phyloP scores from a whole-genome alignment of 164 flowering plant genomes.

The Stephania japonica region DNA sequence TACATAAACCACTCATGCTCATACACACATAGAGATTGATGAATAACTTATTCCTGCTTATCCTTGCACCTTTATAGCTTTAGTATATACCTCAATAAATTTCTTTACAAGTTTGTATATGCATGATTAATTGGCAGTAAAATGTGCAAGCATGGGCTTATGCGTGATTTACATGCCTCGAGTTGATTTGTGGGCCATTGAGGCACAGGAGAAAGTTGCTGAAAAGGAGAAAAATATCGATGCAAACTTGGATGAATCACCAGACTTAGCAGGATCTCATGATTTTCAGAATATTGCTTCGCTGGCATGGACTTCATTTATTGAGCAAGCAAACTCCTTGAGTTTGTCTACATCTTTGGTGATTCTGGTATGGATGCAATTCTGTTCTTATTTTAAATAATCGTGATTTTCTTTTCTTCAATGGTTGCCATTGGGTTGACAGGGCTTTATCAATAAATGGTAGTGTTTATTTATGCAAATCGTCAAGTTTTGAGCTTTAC shows the following conservation, averaged over 20 bases:
- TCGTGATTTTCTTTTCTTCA: neutral
- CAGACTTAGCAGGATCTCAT: slow-evolving; percentile 14
- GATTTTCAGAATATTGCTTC: slow-evolving; percentile 34
- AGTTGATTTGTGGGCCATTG: slow-evolving; percentile 88
- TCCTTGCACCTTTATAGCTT: neutral
- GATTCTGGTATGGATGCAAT: slow-evolving; percentile 59
- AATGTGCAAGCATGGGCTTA: slow-evolving; percentile 47
- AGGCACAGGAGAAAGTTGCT: slow-evolving; percentile 23
- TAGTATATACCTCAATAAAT: neutral
- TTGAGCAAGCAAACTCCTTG: slow-evolving; percentile 73
- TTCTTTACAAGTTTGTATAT: neutral
- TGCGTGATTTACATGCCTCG: slow-evolving; percentile 82
- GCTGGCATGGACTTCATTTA: slow-evolving; percentile 44
- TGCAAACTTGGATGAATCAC: slow-evolving; percentile 11
- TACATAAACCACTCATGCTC: too few relatives aligned
- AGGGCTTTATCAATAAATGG: neutral
- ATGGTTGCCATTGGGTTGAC: neutral
- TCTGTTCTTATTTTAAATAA: neutral
- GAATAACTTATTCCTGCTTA: neutral
- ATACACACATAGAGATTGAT: too few relatives aligned
- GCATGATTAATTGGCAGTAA: slow-evolving; percentile 42
- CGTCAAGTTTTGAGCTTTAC: neutral
- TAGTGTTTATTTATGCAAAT: neutral
- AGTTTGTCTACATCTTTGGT: slow-evolving; percentile 53
- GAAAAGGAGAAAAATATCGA: slow-evolving; percentile 24